Base-by-base conservation (phyloP, 2,329 filamentous ascomycete species). In the Dryadomyces sulphureus region DNA sequence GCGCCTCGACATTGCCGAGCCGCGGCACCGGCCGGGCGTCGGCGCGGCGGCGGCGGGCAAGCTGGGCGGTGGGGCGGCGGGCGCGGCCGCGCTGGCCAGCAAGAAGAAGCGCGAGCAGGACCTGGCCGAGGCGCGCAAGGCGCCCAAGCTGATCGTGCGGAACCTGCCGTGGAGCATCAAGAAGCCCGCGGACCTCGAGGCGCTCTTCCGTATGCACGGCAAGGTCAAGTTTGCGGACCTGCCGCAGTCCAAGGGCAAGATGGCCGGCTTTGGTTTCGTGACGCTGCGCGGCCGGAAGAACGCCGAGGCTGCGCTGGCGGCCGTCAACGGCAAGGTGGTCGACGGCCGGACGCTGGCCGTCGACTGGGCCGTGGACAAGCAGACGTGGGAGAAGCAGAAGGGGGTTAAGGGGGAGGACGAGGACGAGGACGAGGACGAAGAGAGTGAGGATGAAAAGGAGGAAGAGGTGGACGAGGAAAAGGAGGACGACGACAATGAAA, bases 161-260 rank as follows among this genome's bases (percentile, higher is more conserved):
- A 98, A 98, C 61, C 61, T 98, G 57, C 90, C 92, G 1, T 98
- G 92, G 92, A 94, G 82, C 54, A 82, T 98, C 59, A 94, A 94
- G 65, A 82, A 78, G 8, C 73, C 84, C 0, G 84, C 93, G 27
- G 82, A 96, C 58, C 67, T 98, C 49, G 70, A 77, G 6, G 72
- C 77, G 47, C 68, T 94, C 5, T 98, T 98, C 63, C 69, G 77
- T 57, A 88, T 82, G 57, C 95, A 83, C 59, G 92, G 92, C 50
- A 94, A 95, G 62, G 79, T 98, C 58, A 94, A 90, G 62, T 83
- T 81, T 61, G 80, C 84, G 34, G 85, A 85, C 54, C 67, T 98
- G 45, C 93, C 93, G 1, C 86, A 85, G 56, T 75, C 80, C 54
- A 83, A 81, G 52, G 75, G 75, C 17, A 81, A 78, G 59, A 75